A percentile compares a stretch with the other conserved stretches of the same genome.
These are phyloP conservation scores for Barnettozyma sucrosica DNA, from an alignment of 805 yeast species.

Conservation along the genomic window DNA sequence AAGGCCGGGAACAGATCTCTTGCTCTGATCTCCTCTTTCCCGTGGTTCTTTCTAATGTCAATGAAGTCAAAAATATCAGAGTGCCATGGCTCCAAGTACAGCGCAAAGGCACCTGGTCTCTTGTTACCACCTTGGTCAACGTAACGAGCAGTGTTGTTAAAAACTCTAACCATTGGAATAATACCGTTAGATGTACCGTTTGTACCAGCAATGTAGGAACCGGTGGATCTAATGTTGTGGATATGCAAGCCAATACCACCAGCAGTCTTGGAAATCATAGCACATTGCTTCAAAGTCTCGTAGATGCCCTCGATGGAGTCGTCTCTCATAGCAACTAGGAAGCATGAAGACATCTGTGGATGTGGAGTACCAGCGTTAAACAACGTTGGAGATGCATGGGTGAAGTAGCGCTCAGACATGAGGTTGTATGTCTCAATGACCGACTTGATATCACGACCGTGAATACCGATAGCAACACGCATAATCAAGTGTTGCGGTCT, in stretches of 20 bases:
- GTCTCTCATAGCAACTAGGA: slow-evolving; percentile 83
- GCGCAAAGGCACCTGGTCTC: slow-evolving; percentile 95
- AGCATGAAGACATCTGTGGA: slow-evolving; percentile 87
- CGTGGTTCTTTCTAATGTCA: slow-evolving; percentile 87
- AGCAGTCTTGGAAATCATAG: slow-evolving; percentile 87
- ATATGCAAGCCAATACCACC: slow-evolving; percentile 94
- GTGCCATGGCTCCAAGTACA: slow-evolving; percentile 97
- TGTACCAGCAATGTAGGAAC: slow-evolving; percentile 85
- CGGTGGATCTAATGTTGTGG: slow-evolving; percentile 80
- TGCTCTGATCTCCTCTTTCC: slow-evolving; percentile 90
- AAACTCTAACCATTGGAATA: slow-evolving; percentile 94
- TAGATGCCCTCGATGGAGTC: slow-evolving; percentile 96
- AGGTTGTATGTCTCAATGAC: slow-evolving; percentile 79
- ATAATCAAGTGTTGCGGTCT: slow-evolving; percentile 87
- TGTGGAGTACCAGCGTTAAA: slow-evolving; percentile 89
- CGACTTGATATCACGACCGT: slow-evolving; percentile 55
- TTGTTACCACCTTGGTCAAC: slow-evolving; percentile 99
- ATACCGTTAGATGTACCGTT: slow-evolving; percentile 91
- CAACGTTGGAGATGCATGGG: slow-evolving; percentile 93
- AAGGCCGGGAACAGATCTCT: slow-evolving; percentile 89
- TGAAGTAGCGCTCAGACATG: slow-evolving; percentile 83
- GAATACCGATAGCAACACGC: slow-evolving; percentile 92
- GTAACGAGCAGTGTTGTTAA: slow-evolving; percentile 91
- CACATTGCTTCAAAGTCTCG: slow-evolving; percentile 81
- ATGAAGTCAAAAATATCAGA: slow-evolving; percentile 82